Conservation (phyloP, 805 yeast genomes). For the Myxozyma geophila region DNA sequence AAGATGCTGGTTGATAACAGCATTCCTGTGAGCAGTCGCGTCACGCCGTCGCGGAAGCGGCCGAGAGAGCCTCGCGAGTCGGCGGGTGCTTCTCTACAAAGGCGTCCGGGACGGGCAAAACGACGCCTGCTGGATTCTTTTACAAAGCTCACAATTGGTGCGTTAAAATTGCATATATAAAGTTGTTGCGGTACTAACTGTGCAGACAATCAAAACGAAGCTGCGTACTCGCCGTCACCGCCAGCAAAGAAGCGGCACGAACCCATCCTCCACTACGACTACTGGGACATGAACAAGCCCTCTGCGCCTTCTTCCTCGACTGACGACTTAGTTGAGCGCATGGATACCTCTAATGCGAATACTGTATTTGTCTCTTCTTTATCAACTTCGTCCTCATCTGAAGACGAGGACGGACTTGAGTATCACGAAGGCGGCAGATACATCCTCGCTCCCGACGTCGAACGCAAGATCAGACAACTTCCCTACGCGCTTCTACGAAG, state of each 20-base stretch:
- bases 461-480: slow-evolving; percentile 24
- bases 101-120: slow-evolving; percentile 15
- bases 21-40: background rate
- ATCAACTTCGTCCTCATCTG: slow-evolving; percentile 12
- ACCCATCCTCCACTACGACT: slow-evolving; percentile 29
- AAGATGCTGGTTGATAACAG: background rate
- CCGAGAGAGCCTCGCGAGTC: slow-evolving; percentile 13
- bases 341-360: slow-evolving; percentile 33
- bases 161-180: background rate
- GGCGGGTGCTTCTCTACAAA: background rate
- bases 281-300: slow-evolving; percentile 31
- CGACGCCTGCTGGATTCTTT: slow-evolving; percentile 34
- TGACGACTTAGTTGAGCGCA: slow-evolving; percentile 19
- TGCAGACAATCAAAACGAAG: slow-evolving; percentile 1
- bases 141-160: slow-evolving; percentile 27
- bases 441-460: slow-evolving; percentile 29
- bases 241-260: slow-evolving; percentile 21
- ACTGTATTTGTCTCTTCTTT: slow-evolving; percentile 32
- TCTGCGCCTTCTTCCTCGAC: background rate
- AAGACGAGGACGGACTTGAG: slow-evolving; percentile 17
- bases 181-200: background rate
- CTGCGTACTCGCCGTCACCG: slow-evolving; percentile 14
- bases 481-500: slow-evolving; percentile 30
- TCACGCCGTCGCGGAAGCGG: slow-evolving; percentile 8
- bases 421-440: slow-evolving; percentile 2